Percentiles rank a stretch among this genome's conserved stretches.
Conservation (phyloP, 2,329 filamentous ascomycete species). For the Beauveria brongniartii region DNA sequence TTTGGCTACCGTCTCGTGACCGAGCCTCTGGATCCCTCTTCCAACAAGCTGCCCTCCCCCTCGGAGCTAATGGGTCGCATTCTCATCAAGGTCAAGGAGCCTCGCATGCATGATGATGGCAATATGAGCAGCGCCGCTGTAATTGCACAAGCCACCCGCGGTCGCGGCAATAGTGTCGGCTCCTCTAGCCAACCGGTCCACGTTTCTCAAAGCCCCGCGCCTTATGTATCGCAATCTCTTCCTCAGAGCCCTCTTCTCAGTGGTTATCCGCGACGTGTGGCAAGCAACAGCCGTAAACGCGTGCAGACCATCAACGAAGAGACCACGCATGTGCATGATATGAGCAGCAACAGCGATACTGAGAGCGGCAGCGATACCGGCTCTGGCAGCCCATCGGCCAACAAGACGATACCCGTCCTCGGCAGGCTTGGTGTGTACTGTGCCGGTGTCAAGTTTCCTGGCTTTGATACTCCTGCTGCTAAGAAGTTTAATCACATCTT, state of each 20-base stretch:
- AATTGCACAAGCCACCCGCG: conserved; percentile 34
- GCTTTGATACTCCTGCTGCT: conserved; percentile 70
- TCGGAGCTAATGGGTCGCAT: conserved; percentile 78
- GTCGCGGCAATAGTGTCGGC: conserved; percentile 63
- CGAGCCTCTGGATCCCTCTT: conserved; percentile 62
- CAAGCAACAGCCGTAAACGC: conserved; percentile 36
- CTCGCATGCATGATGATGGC: conserved; percentile 40
- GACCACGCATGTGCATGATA: conserved; percentile 44
- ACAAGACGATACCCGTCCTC: conserved; percentile 78
- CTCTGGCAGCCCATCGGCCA: conserved; percentile 51
- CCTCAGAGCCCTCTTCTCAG: conserved; percentile 47
- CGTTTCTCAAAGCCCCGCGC: conserved; percentile 44
- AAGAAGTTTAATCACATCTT: conserved; percentile 91
- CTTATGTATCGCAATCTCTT: conserved; percentile 42
- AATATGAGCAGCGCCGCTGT: conserved; percentile 31
- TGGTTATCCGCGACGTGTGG: conserved; percentile 40
- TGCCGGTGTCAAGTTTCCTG: conserved; percentile 69
- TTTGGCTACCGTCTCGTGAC: conserved; percentile 76
- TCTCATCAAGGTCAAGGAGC: conserved; percentile 89
- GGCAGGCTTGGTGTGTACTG: conserved; percentile 78
- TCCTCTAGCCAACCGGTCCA: conserved; percentile 50
- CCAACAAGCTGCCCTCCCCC: conserved; percentile 68
- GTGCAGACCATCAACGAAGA: conserved; percentile 52
- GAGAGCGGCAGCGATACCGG: conserved; percentile 58
- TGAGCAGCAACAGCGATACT: conserved; percentile 69